Conservation (phyloP, 352 stramenopile species). For the Globisporangium middletonii region DNA sequence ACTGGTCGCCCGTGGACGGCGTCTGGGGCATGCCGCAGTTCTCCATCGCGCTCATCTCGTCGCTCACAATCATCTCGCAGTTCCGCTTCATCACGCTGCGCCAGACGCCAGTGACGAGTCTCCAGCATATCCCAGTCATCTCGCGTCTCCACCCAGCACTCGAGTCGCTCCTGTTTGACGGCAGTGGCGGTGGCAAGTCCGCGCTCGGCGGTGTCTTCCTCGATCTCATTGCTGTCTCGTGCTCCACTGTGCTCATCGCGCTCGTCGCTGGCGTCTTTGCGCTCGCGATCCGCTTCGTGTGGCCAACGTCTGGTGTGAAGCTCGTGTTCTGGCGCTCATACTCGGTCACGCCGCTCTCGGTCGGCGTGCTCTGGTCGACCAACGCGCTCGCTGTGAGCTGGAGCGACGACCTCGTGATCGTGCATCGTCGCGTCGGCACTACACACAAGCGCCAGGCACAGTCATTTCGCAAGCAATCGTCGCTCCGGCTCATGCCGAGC, state of each 20-base stretch:
- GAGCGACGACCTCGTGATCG: conserved; percentile 5
- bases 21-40: conserved; percentile 11
- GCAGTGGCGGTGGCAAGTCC: conserved; percentile 2
- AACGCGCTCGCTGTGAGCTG: conserved; percentile 8
- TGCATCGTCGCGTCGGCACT: not conserved
- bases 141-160: conserved; percentile 1
- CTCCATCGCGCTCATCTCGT: conserved; percentile 15
- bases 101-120: not conserved
- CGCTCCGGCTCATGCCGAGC: too few species aligned
- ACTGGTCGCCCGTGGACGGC: not conserved
- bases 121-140: not conserved
- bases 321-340: conserved; percentile 9
- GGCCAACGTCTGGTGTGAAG: not conserved
- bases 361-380: conserved; percentile 7
- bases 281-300: not conserved
- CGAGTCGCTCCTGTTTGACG: conserved; percentile 1
- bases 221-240: conserved; percentile 5
- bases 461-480: not conserved
- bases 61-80: conserved; percentile 13
- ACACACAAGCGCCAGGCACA: not conserved
- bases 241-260: not conserved
- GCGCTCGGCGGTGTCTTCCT: conserved; percentile 6
- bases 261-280: not conserved
- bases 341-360: conserved; percentile 2
- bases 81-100: conserved; percentile 8